Evolutionary conservation across 2,329 filamentous ascomycete species (phyloP).

Genomic region (Davidsoniella australis): DNA sequence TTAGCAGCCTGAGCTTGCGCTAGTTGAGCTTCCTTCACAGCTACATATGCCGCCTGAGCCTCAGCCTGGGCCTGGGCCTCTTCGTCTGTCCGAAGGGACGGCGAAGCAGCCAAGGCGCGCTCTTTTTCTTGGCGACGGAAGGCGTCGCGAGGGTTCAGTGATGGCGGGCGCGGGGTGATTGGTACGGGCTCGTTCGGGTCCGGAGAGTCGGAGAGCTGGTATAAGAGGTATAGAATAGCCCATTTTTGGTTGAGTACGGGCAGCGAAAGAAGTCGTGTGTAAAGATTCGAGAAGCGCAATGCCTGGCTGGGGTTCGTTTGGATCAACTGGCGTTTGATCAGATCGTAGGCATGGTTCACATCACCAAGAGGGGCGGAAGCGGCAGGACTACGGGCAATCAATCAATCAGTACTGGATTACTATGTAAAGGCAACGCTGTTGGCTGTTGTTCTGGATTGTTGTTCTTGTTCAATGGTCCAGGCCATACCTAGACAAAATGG

Average conservation of each 20-base stretch:
- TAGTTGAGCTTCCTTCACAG: constrained; percentile 24
- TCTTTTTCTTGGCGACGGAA: constrained; percentile 23
- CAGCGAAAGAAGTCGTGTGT: constrained; percentile 74
- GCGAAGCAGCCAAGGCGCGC: constrained; percentile 21
- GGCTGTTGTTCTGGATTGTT: too few species aligned
- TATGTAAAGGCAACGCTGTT: background rate
- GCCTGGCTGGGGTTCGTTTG: constrained; percentile 64
- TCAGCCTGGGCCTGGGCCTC: constrained; percentile 19
- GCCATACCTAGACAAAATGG: constrained; percentile 33
- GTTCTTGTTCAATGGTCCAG: too few species aligned
- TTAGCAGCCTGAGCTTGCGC: constrained; percentile 12
- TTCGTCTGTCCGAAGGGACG: constrained; percentile 26
- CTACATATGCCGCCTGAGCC: constrained; percentile 26
- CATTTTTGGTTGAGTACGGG: constrained; percentile 91
- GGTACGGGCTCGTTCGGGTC: constrained; percentile 35
- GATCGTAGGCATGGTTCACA: constrained; percentile 79
- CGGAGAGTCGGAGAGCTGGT: constrained; percentile 58
- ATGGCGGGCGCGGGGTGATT: constrained; percentile 21
- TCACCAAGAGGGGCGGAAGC: constrained; percentile 35
- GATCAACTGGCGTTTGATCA: constrained; percentile 79
- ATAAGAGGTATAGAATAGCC: constrained; percentile 84
- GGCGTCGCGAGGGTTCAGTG: constrained; percentile 22
- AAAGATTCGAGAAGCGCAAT: constrained; percentile 74
- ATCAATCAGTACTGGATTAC: background rate
- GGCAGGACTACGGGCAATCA: constrained; percentile 6